Conservation (phyloP, 441 rosid species). For the Adansonia grandidieri region DNA sequence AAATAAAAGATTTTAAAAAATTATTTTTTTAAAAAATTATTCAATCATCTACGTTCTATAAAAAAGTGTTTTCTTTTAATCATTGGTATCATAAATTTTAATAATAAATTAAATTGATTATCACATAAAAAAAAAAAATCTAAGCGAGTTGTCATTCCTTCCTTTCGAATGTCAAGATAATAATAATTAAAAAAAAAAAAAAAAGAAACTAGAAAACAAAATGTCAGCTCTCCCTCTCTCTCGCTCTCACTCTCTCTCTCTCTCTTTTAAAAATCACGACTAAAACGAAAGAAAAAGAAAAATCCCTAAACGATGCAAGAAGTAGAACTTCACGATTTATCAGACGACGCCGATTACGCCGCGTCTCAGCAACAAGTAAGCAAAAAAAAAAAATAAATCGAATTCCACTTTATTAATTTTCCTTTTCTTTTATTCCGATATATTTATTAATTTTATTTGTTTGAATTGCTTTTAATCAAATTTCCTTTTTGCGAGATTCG, state of each 20-base stretch:
- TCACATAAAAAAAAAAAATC: no score
- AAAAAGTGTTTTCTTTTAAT: no score
- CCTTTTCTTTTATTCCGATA: not conserved
- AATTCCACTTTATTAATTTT: not conserved
- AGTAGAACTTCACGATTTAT: conserved; percentile 79
- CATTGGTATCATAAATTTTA: no score
- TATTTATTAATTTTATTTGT: not conserved
- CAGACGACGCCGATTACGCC: conserved; percentile 98
- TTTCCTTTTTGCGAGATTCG: conserved; percentile 12
- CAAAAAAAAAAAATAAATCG: not conserved
- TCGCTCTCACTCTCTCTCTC: not conserved
- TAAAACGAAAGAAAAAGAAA: not conserved
- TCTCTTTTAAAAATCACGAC: conserved; percentile 17
- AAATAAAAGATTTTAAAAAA: no score
- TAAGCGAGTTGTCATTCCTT: conserved; percentile 23
- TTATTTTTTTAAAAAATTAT: no score
- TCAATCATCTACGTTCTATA: no score
- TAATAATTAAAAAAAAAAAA: not conserved
- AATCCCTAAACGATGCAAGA: conserved; percentile 61
- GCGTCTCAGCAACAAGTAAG: conserved; percentile 82
- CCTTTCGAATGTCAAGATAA: conserved; percentile 27
- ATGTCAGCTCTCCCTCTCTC: conserved; percentile 3
- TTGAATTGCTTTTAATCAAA: not conserved
- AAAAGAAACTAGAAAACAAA: conserved; percentile 23
- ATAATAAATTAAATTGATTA: no score